These are phyloP conservation scores for Sporothrix pseudoabietina DNA, from an alignment of 2,329 filamentous ascomycete species.

Conservation along the genomic window DNA sequence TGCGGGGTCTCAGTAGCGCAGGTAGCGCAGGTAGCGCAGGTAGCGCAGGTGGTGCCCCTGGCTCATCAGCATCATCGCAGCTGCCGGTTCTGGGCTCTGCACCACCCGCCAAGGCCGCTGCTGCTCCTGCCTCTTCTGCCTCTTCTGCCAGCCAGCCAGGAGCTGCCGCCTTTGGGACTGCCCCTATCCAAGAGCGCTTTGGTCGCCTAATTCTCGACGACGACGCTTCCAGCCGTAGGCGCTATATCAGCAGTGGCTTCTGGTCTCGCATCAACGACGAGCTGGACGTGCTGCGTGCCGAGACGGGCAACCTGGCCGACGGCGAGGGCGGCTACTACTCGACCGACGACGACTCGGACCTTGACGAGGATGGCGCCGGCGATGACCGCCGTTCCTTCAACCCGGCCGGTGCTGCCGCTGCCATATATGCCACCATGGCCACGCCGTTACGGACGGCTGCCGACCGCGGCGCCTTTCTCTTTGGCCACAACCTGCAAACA, in stretches of 20 bases:
- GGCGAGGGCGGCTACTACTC: conserved; percentile 44
- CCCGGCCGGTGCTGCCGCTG: not conserved
- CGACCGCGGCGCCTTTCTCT: conserved; percentile 56
- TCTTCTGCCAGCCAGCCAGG: not conserved
- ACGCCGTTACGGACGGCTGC: conserved; percentile 42
- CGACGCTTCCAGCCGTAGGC: conserved; percentile 42
- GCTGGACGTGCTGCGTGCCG: conserved; percentile 51
- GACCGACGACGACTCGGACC: conserved; percentile 42
- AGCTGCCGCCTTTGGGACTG: conserved; percentile 22
- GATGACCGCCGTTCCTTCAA: not conserved
- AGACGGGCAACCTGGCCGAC: conserved; percentile 38
- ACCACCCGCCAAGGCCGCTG: not conserved
- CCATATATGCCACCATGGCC: conserved; percentile 10
- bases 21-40: too few species aligned
- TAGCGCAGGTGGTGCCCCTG: conserved; percentile 33
- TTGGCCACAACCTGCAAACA: conserved; percentile 48
- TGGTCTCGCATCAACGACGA: conserved; percentile 61
- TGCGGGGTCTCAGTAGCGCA: conserved; percentile 49
- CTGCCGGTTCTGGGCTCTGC: conserved; percentile 33
- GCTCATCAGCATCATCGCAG: conserved; percentile 33
- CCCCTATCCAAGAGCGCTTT: conserved; percentile 46
- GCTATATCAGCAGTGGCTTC: conserved; percentile 56
- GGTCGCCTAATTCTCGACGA: conserved; percentile 53
- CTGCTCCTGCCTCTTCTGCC: not conserved
- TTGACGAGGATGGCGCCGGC: conserved; percentile 37